These are phyloP conservation scores for Neocatenulostroma microsporum DNA, from an alignment of 2,329 filamentous ascomycete genomes.

Conservation along the genomic window DNA sequence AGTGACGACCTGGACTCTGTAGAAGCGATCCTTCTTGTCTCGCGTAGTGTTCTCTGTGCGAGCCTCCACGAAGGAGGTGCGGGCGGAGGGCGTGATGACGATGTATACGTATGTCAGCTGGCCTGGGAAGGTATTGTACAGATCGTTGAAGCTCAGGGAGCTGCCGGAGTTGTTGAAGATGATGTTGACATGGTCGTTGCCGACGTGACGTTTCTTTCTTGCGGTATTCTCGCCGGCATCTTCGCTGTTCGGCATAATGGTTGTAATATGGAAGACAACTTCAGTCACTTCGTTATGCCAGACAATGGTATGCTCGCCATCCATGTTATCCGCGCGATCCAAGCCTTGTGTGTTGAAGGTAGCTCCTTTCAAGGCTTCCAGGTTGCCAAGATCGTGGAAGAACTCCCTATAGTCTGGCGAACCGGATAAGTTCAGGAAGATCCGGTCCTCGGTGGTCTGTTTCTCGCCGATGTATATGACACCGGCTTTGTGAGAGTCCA, in stretches of 20 bases:
- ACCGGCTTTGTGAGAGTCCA: conserved; percentile 93
- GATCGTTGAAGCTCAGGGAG: conserved; percentile 76
- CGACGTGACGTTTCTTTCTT: conserved; percentile 88
- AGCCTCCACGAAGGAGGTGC: conserved; percentile 64
- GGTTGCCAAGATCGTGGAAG: conserved; percentile 69
- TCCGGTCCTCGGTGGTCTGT: conserved; percentile 74
- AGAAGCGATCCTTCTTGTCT: conserved; percentile 52
- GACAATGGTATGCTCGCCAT: conserved; percentile 82
- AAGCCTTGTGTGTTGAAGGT: conserved; percentile 90
- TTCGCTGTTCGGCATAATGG: conserved; percentile 91
- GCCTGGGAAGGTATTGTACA: conserved; percentile 57
- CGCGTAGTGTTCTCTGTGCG: conserved; percentile 41
- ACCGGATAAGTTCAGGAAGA: conserved; percentile 77
- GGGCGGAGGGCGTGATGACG: conserved; percentile 81
- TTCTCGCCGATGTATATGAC: conserved; percentile 87
- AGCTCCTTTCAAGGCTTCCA: conserved; percentile 72
- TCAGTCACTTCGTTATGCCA: conserved; percentile 95
- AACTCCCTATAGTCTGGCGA: conserved; percentile 85
- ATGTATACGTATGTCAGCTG: conserved; percentile 98
- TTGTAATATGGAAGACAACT: conserved; percentile 90
- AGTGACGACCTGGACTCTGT: conserved; percentile 82
- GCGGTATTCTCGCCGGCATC: conserved; percentile 51
- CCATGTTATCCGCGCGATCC: conserved; percentile 65
- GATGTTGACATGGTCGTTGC: conserved; percentile 97
- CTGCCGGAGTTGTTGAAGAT: conserved; percentile 92